Evolutionary conservation across 2,329 filamentous ascomycete genomes (phyloP).

Genomic region (Scytalidium sp.): DNA sequence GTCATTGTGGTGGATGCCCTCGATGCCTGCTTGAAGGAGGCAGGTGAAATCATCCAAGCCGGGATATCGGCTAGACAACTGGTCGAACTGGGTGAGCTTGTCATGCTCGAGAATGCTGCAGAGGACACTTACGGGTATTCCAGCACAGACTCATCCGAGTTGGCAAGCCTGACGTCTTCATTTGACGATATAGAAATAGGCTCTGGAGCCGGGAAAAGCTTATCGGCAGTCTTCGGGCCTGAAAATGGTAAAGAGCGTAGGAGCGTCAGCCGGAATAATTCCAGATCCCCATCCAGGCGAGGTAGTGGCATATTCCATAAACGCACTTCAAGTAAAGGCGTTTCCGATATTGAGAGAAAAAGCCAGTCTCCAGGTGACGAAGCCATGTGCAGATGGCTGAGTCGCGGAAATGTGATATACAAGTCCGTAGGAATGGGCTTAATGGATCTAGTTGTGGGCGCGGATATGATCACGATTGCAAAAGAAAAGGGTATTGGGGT

Average conservation of each 20-base stretch:
- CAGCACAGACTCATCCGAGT: conserved; percentile 21
- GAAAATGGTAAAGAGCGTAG: background rate
- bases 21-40: conserved; percentile 75
- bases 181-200: background rate
- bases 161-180: conserved; percentile 10
- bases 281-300: background rate
- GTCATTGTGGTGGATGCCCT: conserved; percentile 73
- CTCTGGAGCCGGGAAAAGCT: conserved; percentile 6
- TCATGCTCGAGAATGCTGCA: conserved; percentile 48
- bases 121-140: conserved; percentile 27
- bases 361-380: conserved; percentile 7
- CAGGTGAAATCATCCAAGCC: conserved; percentile 82
- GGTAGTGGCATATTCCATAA: background rate
- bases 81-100: conserved; percentile 83
- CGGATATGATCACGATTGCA: conserved; percentile 55
- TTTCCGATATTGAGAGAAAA: conserved; percentile 4
- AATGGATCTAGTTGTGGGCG: conserved; percentile 64
- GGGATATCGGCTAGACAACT: conserved; percentile 70
- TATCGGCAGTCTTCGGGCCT: background rate
- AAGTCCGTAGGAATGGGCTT: conserved; percentile 65
- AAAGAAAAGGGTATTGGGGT: conserved; percentile 52
- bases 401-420: conserved; percentile 62
- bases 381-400: conserved; percentile 7
- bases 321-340: background rate
- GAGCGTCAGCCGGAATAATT: background rate